Conservation (phyloP, 2,329 filamentous ascomycete species). For the Coniochaeta pulveracea region DNA sequence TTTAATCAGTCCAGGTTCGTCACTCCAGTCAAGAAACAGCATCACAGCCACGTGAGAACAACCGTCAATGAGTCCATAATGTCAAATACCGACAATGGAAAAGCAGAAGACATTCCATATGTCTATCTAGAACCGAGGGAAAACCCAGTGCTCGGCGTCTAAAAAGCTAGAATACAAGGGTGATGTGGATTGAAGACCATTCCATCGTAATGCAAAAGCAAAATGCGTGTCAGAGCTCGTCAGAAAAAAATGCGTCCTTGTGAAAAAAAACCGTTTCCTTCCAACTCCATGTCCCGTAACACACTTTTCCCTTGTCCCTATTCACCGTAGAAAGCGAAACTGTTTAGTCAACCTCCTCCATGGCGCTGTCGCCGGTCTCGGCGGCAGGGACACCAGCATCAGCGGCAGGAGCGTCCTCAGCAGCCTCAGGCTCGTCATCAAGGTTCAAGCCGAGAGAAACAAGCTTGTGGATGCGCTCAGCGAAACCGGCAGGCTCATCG, state of each 20-base stretch:
- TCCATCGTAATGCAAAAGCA: constrained; percentile 1
- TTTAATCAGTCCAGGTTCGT: too few relatives aligned
- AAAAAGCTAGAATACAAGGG: constrained; percentile 3
- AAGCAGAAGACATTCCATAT: too few relatives aligned
- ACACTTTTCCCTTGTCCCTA: constrained; percentile 25
- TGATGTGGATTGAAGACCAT: not conserved
- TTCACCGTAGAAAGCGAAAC: constrained; percentile 10
- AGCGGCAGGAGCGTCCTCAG: constrained; percentile 41
- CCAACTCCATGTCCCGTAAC: constrained; percentile 25
- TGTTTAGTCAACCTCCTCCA: constrained; percentile 98
- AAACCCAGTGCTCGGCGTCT: not conserved
- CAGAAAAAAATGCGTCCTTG: constrained; percentile 3
- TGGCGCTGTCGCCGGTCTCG: constrained; percentile 77
- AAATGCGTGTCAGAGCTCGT: constrained; percentile 2
- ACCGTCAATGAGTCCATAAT: too few relatives aligned
- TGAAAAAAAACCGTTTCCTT: constrained; percentile 15
- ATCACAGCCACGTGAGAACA: too few relatives aligned
- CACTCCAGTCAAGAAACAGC: too few relatives aligned
- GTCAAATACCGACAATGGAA: too few relatives aligned
- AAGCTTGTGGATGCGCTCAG: constrained; percentile 99
- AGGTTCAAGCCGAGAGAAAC: constrained; percentile 96
- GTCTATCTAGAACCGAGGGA: not conserved
- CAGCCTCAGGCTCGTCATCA: constrained; percentile 79
- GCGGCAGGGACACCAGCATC: constrained; percentile 46
- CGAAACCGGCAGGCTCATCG: constrained; percentile 94